A percentile compares a stretch with the other conserved stretches of the same genome.
Conservation (phyloP, 2,329 filamentous ascomycete genomes). For the Penicillium brevicompactum region DNA sequence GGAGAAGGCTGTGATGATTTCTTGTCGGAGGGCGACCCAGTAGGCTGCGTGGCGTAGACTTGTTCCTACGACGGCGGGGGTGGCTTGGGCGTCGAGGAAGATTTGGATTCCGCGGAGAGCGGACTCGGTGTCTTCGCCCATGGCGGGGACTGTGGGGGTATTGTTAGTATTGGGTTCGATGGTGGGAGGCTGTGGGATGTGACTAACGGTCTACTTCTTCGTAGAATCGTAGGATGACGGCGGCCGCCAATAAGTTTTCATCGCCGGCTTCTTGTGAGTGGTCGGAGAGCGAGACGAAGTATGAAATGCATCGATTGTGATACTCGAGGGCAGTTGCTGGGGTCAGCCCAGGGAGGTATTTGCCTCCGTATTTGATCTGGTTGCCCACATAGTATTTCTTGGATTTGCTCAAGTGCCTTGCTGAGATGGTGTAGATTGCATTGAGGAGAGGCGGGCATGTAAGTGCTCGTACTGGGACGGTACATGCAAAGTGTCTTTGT, state of each 20-base stretch:
- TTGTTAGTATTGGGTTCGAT: background rate
- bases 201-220: slow-evolving; percentile 43
- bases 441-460: slow-evolving; percentile 44
- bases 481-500: slow-evolving; percentile 43
- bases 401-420: slow-evolving; percentile 40
- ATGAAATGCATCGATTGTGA: slow-evolving; percentile 45
- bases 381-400: slow-evolving; percentile 24
- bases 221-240: slow-evolving; percentile 46
- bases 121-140: slow-evolving; percentile 22
- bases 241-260: slow-evolving; percentile 46
- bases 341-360: slow-evolving; percentile 31
- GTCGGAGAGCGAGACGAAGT: slow-evolving; percentile 44
- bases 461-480: slow-evolving; percentile 45
- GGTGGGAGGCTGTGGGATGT: background rate
- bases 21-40: slow-evolving; percentile 54
- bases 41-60: slow-evolving; percentile 48
- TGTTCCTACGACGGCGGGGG: slow-evolving; percentile 16
- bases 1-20: slow-evolving; percentile 51
- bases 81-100: slow-evolving; percentile 37
- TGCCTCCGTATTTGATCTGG: slow-evolving; percentile 25
- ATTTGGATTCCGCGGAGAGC: slow-evolving; percentile 27
- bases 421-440: slow-evolving; percentile 42
- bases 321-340: slow-evolving; percentile 43
- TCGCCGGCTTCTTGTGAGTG: slow-evolving; percentile 35
- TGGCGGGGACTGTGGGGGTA: slow-evolving; percentile 13